Base-by-base conservation (phyloP, 2,329 filamentous ascomycete species). In the Colletotrichum gigasporum region DNA sequence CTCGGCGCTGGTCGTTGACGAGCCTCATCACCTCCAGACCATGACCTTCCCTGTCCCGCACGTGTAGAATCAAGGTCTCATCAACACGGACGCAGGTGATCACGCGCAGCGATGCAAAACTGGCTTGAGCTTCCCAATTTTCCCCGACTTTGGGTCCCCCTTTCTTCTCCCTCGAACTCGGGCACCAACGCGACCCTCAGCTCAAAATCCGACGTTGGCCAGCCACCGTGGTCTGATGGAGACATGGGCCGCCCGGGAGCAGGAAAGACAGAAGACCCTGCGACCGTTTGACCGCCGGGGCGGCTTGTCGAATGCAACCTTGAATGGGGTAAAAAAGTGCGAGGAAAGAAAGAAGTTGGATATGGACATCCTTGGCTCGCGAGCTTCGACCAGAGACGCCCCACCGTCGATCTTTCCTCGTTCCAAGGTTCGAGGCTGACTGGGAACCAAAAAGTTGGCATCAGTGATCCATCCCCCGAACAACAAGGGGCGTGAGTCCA, bases 331-430 rank as follows among this genome's bases (percentile, higher is more conserved):
- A n/a, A 44, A 18, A 14, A 37, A 30, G 32, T 14, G 24, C 16
- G 2, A 45, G 16, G 26, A 50, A 42, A 41, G 26, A 42, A 63
- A 55, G 62, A 37, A 30, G 56, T 62, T 62, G 62, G 60, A 51
- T 62, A 55, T 48, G 35, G 42, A n/a, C 56, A 65, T 52, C 62
- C 57, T 62, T 65, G 62, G 35, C 35, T 53, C 30, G 30, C 37
- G 24, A 26, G 28, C 22, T 9, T 26, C 39, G 12, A 41, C 45
- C 24, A n/a, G 32, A 16, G n/a, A 35, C 14, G 60, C 45, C 42
- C 62, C 56, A 65, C 62, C 9, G 62, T 55, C 50, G 62, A 61
- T 62, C 56, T 65, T 51, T n/a, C 32, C 48, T 65, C 22, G 35
- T 65, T 55, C 56, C 62, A 62, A 65, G 62, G 41, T 65, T 65